Evolutionary conservation across 2,329 filamentous ascomycete genomes (phyloP).

Genomic region (Claviceps citrina): DNA sequence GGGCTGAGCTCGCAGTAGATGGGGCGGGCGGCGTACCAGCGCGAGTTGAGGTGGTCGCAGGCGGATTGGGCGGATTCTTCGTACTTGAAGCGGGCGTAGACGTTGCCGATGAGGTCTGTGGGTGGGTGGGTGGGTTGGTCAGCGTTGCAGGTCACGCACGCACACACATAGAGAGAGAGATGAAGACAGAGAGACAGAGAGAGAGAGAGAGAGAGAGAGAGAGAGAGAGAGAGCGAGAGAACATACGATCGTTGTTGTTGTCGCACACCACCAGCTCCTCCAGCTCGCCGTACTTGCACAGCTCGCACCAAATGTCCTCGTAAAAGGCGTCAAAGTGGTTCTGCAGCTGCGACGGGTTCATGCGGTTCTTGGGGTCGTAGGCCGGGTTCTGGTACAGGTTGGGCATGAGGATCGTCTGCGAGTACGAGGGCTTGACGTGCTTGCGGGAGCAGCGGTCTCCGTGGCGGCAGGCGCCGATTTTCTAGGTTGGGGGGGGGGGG

Average conservation of each 20-base stretch:
- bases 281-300: conserved; percentile 95
- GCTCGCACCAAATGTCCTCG: conserved; percentile 99
- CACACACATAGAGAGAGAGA: too few relatives aligned
- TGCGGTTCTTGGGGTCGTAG: conserved; percentile 91
- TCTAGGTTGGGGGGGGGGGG: conserved; percentile 31
- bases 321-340: conserved; percentile 99
- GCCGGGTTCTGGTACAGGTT: conserved; percentile 99
- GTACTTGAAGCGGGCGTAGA: conserved; percentile 99
- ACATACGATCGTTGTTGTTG: conserved; percentile 93
- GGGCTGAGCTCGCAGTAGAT: conserved; percentile 97
- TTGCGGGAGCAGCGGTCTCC: conserved; percentile 96
- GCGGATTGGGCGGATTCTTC: conserved; percentile 89
- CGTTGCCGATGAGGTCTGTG: conserved; percentile 86
- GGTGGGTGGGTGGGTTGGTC: conserved; percentile 7
- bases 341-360: conserved; percentile 90
- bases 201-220: too few relatives aligned
- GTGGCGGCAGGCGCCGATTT: conserved; percentile 97
- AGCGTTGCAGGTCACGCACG: too few relatives aligned
- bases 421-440: conserved; percentile 98
- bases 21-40: conserved; percentile 93
- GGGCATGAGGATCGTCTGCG: conserved; percentile 90
- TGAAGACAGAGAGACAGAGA: not conserved
- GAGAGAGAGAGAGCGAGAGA: conserved; percentile 8
- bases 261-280: conserved; percentile 98
- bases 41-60: conserved; percentile 82